Conservation (phyloP, 495 filamentous ascomycete genomes). For the Aspergillus wentii region DNA sequence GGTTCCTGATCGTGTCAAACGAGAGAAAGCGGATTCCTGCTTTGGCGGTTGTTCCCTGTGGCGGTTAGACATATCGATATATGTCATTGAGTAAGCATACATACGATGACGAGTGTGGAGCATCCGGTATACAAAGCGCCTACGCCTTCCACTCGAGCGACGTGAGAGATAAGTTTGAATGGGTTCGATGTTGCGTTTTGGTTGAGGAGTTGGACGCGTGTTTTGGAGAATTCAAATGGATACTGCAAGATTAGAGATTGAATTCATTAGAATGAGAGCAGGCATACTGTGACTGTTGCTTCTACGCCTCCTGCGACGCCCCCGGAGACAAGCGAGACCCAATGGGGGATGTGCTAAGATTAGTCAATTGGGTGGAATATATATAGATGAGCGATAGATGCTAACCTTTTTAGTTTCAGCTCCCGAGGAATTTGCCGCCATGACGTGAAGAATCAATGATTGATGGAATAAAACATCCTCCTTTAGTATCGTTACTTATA, state of each 20-base stretch:
- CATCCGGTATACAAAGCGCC: conserved; percentile 61
- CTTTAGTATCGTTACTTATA: too few relatives aligned
- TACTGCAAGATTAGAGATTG: conserved; percentile 39
- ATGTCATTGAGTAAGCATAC: too few relatives aligned
- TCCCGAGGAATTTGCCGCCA: too few relatives aligned
- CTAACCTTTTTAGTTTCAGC: too few relatives aligned
- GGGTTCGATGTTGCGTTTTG: conserved; percentile 47
- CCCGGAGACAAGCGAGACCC: conserved; percentile 48
- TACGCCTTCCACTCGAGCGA: conserved; percentile 50
- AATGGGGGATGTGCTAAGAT: conserved; percentile 13
- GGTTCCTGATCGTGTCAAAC: conserved; percentile 60
- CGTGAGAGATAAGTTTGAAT: conserved; percentile 43
- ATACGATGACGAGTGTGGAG: conserved; percentile 55
- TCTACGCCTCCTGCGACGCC: conserved; percentile 52
- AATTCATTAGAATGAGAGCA: background rate
- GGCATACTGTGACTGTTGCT: conserved; percentile 42
- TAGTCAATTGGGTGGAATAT: background rate
- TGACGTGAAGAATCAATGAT: too few relatives aligned
- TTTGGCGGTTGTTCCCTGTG: conserved; percentile 59
- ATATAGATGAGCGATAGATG: too few relatives aligned
- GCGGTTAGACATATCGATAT: too few relatives aligned
- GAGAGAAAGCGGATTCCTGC: conserved; percentile 61
- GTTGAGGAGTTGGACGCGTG: conserved; percentile 53
- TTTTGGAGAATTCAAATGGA: conserved; percentile 68
- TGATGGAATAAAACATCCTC: too few relatives aligned